Percentiles rank a stretch among this genome's conserved stretches.
Conservation (phyloP, 192 early-diverging fungal species). For the Backusella tarrabulga region DNA sequence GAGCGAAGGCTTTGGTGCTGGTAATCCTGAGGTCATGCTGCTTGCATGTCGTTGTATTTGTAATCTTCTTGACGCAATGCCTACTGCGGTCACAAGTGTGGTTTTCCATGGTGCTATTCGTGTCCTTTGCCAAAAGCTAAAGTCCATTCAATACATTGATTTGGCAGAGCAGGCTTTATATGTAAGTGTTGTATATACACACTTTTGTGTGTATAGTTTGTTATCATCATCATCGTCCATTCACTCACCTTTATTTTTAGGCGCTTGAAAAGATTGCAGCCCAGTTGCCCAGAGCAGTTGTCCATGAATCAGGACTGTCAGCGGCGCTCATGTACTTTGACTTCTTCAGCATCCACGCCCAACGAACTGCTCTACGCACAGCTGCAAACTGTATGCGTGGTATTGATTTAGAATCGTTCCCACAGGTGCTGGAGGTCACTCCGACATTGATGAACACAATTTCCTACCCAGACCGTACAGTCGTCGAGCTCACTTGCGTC, state of each 20-base stretch:
- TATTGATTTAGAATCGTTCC: slow-evolving; percentile 52
- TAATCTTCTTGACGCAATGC: slow-evolving; percentile 89
- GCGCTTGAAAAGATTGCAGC: slow-evolving; percentile 75
- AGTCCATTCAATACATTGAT: slow-evolving; percentile 90
- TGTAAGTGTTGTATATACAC: slow-evolving; percentile 40
- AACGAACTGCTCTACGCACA: slow-evolving; percentile 76
- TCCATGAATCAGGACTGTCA: slow-evolving; percentile 70
- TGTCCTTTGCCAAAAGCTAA: slow-evolving; percentile 73
- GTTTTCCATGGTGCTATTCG: slow-evolving; percentile 67
- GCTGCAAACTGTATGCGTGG: slow-evolving; percentile 65
- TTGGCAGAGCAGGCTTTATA: slow-evolving; percentile 85
- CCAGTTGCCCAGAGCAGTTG: slow-evolving; percentile 67
- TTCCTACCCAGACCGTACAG: slow-evolving; percentile 66
- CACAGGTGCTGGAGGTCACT: slow-evolving; percentile 63
- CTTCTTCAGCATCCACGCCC: slow-evolving; percentile 85
- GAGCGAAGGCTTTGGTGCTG: slow-evolving; percentile 44
- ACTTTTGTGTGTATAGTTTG: background rate
- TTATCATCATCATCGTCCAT: background rate
- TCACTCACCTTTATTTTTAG: slow-evolving; percentile 15
- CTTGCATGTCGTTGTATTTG: slow-evolving; percentile 88
- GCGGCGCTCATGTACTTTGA: slow-evolving; percentile 84
- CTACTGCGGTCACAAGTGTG: slow-evolving; percentile 59
- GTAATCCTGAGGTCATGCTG: slow-evolving; percentile 78
- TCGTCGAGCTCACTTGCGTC: slow-evolving; percentile 68
- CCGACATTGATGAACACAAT: slow-evolving; percentile 72